These are phyloP conservation scores for Blastocystis sp. DNA, from an alignment of 352 stramenopile species.

Conservation along the genomic window DNA sequence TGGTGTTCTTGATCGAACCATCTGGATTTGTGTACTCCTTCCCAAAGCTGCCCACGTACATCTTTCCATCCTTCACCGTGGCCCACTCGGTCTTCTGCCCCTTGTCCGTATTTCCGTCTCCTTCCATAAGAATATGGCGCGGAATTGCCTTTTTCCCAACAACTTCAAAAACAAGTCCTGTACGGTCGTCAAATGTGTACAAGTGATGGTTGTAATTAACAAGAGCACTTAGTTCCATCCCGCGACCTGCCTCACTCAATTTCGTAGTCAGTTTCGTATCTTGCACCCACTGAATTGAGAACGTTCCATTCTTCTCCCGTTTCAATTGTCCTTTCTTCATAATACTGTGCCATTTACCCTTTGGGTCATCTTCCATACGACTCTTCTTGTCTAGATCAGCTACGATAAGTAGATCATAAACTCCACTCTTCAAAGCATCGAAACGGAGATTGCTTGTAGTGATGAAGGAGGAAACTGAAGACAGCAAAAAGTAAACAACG, in stretches of 20 bases:
- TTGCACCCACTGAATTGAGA: conserved; percentile 67
- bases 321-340: conserved; percentile 82
- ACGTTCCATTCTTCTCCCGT: conserved; percentile 67
- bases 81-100: conserved; percentile 98
- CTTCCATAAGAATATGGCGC: conserved; percentile 90
- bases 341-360: conserved; percentile 82
- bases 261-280: conserved; percentile 68
- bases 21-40: conserved; percentile 85
- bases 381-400: conserved; percentile 90
- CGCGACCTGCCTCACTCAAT: conserved; percentile 86
- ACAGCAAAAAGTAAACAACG: conserved; percentile 12
- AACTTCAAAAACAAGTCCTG: conserved; percentile 94
- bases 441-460: background rate
- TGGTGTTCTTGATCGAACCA: conserved; percentile 84
- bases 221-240: conserved; percentile 89
- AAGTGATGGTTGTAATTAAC: conserved; percentile 78
- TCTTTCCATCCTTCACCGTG: conserved; percentile 91
- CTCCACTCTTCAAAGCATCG: background rate
- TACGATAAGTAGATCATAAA: conserved; percentile 72
- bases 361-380: conserved; percentile 76
- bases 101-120: conserved; percentile 88
- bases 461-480: background rate
- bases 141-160: conserved; percentile 77
- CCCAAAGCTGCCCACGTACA: conserved; percentile 89
- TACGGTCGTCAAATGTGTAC: conserved; percentile 94